Conservation (phyloP, 1,139 yeast genomes). For the Geotrichum restrictum region DNA sequence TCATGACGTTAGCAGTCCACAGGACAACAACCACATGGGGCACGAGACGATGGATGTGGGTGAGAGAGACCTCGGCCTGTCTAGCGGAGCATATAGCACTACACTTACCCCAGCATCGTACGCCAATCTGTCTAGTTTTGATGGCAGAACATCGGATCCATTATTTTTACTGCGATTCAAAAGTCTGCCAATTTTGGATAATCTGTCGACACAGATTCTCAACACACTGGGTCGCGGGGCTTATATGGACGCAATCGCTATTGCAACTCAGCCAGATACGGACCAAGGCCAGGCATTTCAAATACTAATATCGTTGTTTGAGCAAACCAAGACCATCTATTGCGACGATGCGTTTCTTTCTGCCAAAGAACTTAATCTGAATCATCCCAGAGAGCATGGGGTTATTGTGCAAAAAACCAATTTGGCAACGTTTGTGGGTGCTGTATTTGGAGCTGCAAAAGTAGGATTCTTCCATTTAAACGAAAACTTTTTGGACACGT, state of each 20-base stretch:
- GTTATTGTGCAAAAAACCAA: constrained; percentile 76
- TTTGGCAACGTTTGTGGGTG: constrained; percentile 78
- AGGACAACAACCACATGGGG: not conserved
- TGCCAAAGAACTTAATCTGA: constrained; percentile 24
- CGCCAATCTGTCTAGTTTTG: constrained; percentile 9
- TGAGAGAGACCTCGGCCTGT: not conserved
- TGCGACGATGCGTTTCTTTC: constrained; percentile 32
- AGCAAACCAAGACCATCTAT: constrained; percentile 45
- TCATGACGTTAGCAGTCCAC: not conserved
- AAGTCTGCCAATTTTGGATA: constrained; percentile 69
- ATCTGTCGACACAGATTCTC: constrained; percentile 67
- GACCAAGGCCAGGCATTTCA: constrained; percentile 71
- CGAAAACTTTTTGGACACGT: constrained; percentile 76
- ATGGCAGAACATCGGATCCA: constrained; percentile 12
- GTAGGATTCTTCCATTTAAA: constrained; percentile 84
- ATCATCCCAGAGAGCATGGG: constrained; percentile 44
- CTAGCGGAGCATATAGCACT: constrained; percentile 19
- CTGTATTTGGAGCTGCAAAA: constrained; percentile 77
- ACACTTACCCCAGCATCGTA: constrained; percentile 38
- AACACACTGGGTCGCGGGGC: constrained; percentile 66
- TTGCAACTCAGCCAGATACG: constrained; percentile 69
- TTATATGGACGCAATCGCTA: constrained; percentile 66
- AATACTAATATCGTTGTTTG: constrained; percentile 68
- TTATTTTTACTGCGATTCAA: constrained; percentile 46
- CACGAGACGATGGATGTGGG: not conserved